Percentiles rank a stretch among this genome's conserved stretches.
Evolutionary conservation across 306 rosid species (phyloP).

Genomic region (Quercus dentata): DNA sequence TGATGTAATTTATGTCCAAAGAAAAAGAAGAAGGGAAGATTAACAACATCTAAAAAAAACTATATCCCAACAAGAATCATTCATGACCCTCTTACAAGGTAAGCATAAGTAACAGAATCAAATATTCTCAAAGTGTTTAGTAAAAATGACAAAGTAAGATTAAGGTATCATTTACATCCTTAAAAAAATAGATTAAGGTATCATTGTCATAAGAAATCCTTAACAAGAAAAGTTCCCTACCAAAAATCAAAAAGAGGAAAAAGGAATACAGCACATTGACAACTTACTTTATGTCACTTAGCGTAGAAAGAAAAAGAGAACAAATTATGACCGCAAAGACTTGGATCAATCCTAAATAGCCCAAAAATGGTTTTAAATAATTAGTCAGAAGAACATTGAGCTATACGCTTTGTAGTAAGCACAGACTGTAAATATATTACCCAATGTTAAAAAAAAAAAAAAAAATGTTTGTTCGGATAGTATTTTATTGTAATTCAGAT

Average conservation of each 20-base stretch:
- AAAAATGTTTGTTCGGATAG: slow-evolving; percentile 21
- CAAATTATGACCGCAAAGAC: slow-evolving; percentile 16
- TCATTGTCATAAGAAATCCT: neutral
- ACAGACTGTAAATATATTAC: slow-evolving; percentile 8
- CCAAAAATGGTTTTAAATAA: neutral
- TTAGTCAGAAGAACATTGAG: slow-evolving; percentile 13
- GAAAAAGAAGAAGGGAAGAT: neutral
- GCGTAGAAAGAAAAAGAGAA: slow-evolving; percentile 1
- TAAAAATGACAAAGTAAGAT: slow-evolving; percentile 10
- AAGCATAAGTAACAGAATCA: neutral
- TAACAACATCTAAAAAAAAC: neutral
- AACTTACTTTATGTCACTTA: slow-evolving; percentile 10
- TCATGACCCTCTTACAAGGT: neutral
- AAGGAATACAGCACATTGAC: slow-evolving; percentile 7
- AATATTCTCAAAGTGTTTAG: neutral
- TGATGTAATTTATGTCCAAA: neutral
- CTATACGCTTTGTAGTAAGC: slow-evolving; percentile 25
- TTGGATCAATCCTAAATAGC: slow-evolving; percentile 7
- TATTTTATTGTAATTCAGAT: slow-evolving; percentile 33
- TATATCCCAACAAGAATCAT: neutral
- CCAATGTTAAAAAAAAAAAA: slow-evolving; percentile 20
- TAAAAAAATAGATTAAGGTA: neutral
- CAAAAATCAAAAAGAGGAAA: neutral
- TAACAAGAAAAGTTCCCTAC: neutral
- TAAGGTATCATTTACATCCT: neutral